Evolutionary conservation across 2,329 filamentous ascomycete genomes (phyloP).

Genomic region (Pleochaeta shiraiana): DNA sequence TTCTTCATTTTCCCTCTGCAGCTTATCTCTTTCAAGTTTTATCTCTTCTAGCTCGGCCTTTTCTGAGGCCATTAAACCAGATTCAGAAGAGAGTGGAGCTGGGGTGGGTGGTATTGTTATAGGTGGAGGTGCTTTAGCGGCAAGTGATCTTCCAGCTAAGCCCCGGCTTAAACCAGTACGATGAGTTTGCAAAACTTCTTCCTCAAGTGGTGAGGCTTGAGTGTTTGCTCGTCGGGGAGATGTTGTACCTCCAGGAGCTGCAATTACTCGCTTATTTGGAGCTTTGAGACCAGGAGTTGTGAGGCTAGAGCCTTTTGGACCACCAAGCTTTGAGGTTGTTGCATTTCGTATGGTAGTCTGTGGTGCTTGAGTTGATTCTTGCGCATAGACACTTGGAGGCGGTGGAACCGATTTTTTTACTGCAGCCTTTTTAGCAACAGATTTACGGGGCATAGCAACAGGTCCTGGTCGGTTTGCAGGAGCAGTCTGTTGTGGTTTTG

Average conservation of each 20-base stretch:
- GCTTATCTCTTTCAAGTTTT: conserved; percentile 58
- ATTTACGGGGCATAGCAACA: conserved; percentile 24
- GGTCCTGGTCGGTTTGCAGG: conserved; percentile 30
- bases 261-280: conserved; percentile 32
- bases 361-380: conserved; percentile 33
- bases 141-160: conserved; percentile 65
- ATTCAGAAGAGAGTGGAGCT: conserved; percentile 14
- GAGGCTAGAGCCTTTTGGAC: conserved; percentile 29
- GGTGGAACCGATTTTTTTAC: conserved; percentile 27
- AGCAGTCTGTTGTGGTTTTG: conserved; percentile 53
- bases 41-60: conserved; percentile 84
- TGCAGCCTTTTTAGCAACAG: conserved; percentile 20
- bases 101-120: conserved; percentile 28
- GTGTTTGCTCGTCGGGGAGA: conserved; percentile 21
- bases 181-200: conserved; percentile 19
- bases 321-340: conserved; percentile 29
- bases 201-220: conserved; percentile 26
- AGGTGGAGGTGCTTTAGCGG: conserved; percentile 41
- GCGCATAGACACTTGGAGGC: conserved; percentile 22
- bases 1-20: conserved; percentile 57
- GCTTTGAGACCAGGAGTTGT: conserved; percentile 29
- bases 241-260: conserved; percentile 23
- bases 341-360: conserved; percentile 32
- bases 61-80: conserved; percentile 56
- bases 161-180: conserved; percentile 30